Percentiles rank a stretch among this genome's conserved stretches.
These are phyloP conservation scores for Ambrosia hybrid DNA, from an alignment of 140 eudicot species.

Conservation along the genomic window DNA sequence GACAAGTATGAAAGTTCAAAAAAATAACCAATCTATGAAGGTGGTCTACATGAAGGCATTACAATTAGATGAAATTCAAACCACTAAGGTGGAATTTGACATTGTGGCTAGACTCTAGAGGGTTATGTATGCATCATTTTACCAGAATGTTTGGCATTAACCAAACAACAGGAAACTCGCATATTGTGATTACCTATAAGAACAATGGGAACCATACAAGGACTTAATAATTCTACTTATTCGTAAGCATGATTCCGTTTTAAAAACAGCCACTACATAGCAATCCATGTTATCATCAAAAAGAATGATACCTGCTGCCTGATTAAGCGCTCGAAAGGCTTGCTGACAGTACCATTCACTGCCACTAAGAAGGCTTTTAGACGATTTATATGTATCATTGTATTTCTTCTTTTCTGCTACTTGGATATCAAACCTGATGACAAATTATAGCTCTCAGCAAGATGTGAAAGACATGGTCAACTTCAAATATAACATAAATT, in stretches of 20 bases:
- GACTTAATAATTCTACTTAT: slow-evolving; percentile 4
- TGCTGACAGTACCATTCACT: slow-evolving; percentile 95
- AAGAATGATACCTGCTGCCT: slow-evolving; percentile 78
- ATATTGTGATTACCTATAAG: neutral
- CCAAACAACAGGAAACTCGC: neutral
- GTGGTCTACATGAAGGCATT: too few relatives aligned
- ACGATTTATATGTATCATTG: slow-evolving; percentile 57
- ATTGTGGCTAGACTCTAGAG: too few relatives aligned
- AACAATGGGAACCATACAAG: neutral
- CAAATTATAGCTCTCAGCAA: slow-evolving; percentile 19
- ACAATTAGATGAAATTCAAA: too few relatives aligned
- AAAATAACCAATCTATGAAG: too few relatives aligned
- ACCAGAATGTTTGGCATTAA: too few relatives aligned
- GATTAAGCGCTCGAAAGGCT: slow-evolving; percentile 95
- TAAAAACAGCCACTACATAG: neutral
- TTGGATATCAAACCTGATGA: slow-evolving; percentile 70
- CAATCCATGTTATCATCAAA: slow-evolving; percentile 11
- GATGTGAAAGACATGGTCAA: slow-evolving; percentile 12
- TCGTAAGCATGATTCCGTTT: neutral
- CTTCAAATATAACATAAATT: slow-evolving; percentile 7
- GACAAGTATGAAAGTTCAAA: too few relatives aligned
- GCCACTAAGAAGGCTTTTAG: slow-evolving; percentile 78
- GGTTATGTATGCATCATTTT: too few relatives aligned
- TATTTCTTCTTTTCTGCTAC: slow-evolving; percentile 85
- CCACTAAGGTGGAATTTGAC: too few relatives aligned